Evolutionary conservation across 2,329 filamentous ascomycete genomes (phyloP), one percentile per base, ranked within the genome.

Genomic region (Cordyceps cateniannulata): DNA sequence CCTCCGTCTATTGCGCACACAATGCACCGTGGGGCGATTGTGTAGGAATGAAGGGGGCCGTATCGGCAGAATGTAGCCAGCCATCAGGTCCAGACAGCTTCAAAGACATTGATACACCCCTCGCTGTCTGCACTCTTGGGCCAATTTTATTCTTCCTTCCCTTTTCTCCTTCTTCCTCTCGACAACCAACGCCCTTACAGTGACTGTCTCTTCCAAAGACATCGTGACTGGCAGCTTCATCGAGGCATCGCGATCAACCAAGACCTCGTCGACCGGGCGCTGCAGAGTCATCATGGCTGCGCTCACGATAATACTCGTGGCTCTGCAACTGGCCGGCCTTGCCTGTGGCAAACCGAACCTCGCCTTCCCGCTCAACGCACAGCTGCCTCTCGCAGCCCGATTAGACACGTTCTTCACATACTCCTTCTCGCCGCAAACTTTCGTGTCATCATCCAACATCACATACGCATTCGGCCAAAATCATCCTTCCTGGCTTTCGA

Each of bases 361-460:
- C 52, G 75, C 78, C 51, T 93, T 93, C 66, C 91, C 91, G 1
- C 80, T 96, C 72, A 96, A 95, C 73, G 86, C 90, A 2, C 92
- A 96, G 72, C 81, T 96, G 1, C 91, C 91, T 35, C 87, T 88
- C 3, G 87, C 93, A 58, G 91, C 90, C 22, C 83, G 89, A 65
- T 78, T 89, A 62, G 83, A 81, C 45, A 70, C 87, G 66, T 78
- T 80, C 2, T 95, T 91, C 72, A 82, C 79, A 10, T 91, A 93
- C 69, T 78, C 83, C 32, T 89, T 96, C 68, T 88, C 89, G 10
- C 73, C 79, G 18, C 85, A 86, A 44, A 96, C 91, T 0, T 96
- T 96, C 73, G 78, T 79, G 16, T 88, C 88, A 18, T 72, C 76
- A 47, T 86, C 85, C 9, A 73, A 76, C 25, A 81, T 92, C 55